Conservation (phyloP, 108 stramenopile species). For the Nannochloropsis gaditana region DNA sequence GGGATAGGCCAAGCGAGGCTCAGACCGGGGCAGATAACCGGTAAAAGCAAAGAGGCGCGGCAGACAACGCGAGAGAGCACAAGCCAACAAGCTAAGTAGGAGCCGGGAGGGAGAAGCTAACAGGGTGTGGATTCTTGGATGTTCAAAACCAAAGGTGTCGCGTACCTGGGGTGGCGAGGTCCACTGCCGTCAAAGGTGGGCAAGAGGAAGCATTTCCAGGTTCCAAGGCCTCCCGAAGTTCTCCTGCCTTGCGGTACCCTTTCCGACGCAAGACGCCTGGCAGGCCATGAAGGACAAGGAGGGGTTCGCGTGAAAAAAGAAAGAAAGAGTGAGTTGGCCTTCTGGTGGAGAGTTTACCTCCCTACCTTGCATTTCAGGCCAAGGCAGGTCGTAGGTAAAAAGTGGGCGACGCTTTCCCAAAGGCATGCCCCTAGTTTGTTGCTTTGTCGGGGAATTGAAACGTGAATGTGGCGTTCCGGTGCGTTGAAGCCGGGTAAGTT, state of each 20-base stretch:
- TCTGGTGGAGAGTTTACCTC: too few species aligned
- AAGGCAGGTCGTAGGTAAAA: not conserved
- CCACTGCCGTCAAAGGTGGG: not conserved
- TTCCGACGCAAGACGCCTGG: not conserved
- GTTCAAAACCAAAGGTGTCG: not conserved
- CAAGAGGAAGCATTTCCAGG: not conserved
- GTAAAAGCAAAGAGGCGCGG: too few species aligned
- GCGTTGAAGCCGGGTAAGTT: too few species aligned
- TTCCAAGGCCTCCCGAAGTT: conserved; percentile 7
- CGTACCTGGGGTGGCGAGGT: conserved; percentile 1
- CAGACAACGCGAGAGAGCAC: too few species aligned
- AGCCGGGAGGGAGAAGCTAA: too few species aligned
- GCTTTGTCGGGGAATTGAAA: too few species aligned
- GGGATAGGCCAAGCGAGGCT: not conserved
- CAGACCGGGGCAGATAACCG: too few species aligned
- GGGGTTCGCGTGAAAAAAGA: not conserved
- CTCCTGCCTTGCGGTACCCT: not conserved
- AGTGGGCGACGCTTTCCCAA: conserved; percentile 16
- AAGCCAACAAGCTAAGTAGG: too few species aligned
- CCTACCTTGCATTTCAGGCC: not conserved
- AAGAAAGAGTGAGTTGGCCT: not conserved
- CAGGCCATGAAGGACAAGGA: not conserved
- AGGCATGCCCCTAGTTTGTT: too few species aligned
- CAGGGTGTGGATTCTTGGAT: too few species aligned
- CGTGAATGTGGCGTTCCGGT: too few species aligned